These are phyloP conservation scores for Cercospora sojina DNA, from an alignment of 2,329 filamentous ascomycete genomes.

Conservation along the genomic window DNA sequence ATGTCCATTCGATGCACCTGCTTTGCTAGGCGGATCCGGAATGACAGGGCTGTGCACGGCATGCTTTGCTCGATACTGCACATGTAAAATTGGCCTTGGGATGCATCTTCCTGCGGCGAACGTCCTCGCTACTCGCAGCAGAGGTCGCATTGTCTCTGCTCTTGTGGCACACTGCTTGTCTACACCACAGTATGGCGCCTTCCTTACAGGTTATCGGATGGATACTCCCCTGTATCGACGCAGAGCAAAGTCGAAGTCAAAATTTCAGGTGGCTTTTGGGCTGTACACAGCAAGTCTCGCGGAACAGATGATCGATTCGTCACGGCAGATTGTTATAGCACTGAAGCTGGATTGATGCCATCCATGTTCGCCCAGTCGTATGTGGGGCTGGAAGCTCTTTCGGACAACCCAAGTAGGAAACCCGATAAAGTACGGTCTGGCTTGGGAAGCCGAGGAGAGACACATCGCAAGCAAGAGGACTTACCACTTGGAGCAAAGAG, in stretches of 20 bases:
- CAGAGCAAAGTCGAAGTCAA: neutral
- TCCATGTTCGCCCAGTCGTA: neutral
- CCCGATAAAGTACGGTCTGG: neutral
- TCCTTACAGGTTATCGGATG: neutral
- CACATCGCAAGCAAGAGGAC: neutral
- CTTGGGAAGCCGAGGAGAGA: neutral
- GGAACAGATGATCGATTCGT: neutral
- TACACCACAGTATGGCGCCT: neutral
- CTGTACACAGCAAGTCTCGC: neutral
- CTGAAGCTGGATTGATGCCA: neutral
- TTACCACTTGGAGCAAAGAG: neutral
- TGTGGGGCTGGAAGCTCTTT: neutral
- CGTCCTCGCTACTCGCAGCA: conserved; percentile 8
- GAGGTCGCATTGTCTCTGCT: neutral
- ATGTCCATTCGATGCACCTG: conserved; percentile 35
- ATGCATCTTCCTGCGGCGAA: conserved; percentile 19
- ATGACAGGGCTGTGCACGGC: conserved; percentile 34
- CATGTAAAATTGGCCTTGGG: conserved; percentile 14
- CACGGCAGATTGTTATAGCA: neutral
- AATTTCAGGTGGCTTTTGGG: neutral
- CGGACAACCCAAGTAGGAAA: neutral
- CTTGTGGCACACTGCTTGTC: neutral
- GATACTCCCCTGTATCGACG: neutral
- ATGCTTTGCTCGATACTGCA: conserved; percentile 30
- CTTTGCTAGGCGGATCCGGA: conserved; percentile 37